phyloP scores from a whole-genome alignment of 2,329 filamentous ascomycete genomes.

The Pestalotiopsis fici region DNA sequence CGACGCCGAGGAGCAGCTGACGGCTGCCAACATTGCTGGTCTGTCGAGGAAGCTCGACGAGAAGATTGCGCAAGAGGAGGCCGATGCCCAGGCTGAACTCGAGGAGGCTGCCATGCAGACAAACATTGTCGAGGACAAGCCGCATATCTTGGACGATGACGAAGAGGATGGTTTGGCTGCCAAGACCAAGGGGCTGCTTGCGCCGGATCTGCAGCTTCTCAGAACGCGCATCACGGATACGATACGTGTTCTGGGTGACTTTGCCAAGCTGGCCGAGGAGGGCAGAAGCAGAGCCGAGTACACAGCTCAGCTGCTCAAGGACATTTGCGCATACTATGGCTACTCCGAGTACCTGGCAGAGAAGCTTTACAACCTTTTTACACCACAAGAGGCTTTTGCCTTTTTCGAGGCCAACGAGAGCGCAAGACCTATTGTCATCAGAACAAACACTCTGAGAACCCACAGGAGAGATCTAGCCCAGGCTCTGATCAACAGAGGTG shows the following conservation, averaged over 20 bases:
- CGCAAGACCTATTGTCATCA: conserved; percentile 88
- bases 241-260: conserved; percentile 87
- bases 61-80: conserved; percentile 75
- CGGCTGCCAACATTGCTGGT: conserved; percentile 93
- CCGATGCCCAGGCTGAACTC: conserved; percentile 82
- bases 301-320: conserved; percentile 80
- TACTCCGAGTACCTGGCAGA: conserved; percentile 94
- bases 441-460: conserved; percentile 90
- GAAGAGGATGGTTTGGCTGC: conserved; percentile 58
- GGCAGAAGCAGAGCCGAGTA: conserved; percentile 87
- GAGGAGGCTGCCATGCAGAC: conserved; percentile 86
- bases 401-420: conserved; percentile 99
- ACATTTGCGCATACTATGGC: conserved; percentile 95
- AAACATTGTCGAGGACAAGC: conserved; percentile 81
- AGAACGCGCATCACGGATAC: conserved; percentile 90
- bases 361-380: conserved; percentile 92
- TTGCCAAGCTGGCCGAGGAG: conserved; percentile 77
- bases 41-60: conserved; percentile 83
- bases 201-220: conserved; percentile 87
- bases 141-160: conserved; percentile 63
- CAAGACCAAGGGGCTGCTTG: conserved; percentile 66
- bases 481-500: conserved; percentile 91
- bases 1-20: conserved; percentile 86
- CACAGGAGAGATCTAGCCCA: conserved; percentile 82
- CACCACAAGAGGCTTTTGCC: conserved; percentile 89